Evolutionary conservation across 1,139 yeast species (phyloP).

Genomic region (Magnusiomyces suaveolens): DNA sequence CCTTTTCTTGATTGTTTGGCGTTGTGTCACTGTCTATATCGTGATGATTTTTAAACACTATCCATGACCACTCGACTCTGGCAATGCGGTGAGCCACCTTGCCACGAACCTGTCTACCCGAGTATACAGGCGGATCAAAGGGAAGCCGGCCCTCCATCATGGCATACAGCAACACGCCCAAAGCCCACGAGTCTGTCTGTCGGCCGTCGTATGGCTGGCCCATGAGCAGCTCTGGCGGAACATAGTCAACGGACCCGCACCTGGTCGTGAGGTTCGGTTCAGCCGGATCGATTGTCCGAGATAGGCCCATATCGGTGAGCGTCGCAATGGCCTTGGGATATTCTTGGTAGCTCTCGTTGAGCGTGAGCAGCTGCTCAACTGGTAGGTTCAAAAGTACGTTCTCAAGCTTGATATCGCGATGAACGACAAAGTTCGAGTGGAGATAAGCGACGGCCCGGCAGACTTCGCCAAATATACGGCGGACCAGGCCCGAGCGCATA

Average conservation of each 20-base stretch:
- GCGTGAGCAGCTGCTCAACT: not conserved
- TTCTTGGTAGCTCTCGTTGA: conserved; percentile 1
- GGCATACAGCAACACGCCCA: conserved; percentile 82
- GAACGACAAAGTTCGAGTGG: conserved; percentile 60
- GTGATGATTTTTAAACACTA: conserved; percentile 9
- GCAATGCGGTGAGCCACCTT: conserved; percentile 85
- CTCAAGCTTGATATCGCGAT: conserved; percentile 82
- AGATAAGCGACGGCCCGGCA: conserved; percentile 62
- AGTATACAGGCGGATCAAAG: conserved; percentile 48
- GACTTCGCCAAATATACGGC: conserved; percentile 59
- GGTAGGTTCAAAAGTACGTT: conserved; percentile 25
- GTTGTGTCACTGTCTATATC: not conserved
- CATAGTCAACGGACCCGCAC: conserved; percentile 94
- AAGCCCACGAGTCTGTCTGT: conserved; percentile 86
- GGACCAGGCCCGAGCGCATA: conserved; percentile 26
- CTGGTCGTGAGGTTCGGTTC: conserved; percentile 66
- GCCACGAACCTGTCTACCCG: conserved; percentile 42
- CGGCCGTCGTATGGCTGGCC: conserved; percentile 87
- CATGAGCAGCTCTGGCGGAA: conserved; percentile 83
- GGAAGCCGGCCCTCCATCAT: conserved; percentile 79
- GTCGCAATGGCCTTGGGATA: conserved; percentile 42
- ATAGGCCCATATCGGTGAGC: conserved; percentile 81
- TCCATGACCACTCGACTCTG: conserved; percentile 89
- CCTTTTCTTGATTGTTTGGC: conserved; percentile 1
- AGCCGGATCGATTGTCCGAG: conserved; percentile 51